Evolutionary conservation across 2,329 filamentous ascomycete species (phyloP).

Genomic region (Neonectria hederae): DNA sequence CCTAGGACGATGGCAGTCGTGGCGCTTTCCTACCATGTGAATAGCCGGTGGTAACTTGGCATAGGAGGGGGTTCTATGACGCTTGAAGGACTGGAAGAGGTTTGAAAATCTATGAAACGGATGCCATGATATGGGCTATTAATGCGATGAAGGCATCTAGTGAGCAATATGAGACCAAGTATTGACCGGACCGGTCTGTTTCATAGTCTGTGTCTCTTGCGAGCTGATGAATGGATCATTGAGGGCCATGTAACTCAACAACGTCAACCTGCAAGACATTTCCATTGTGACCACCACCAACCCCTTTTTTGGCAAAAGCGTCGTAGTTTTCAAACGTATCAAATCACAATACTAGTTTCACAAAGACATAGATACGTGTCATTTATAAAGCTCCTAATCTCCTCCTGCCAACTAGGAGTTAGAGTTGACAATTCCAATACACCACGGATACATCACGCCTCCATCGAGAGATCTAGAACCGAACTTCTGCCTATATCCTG

Average conservation of each 20-base stretch:
- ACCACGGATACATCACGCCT: not conserved
- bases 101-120: not conserved
- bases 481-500: not conserved
- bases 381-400: not conserved
- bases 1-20: not conserved
- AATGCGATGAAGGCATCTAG: not conserved
- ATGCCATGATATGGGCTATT: not conserved
- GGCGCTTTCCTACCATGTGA: not conserved
- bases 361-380: not conserved
- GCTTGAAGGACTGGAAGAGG: not conserved
- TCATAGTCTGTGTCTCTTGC: not conserved
- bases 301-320: too few relatives aligned
- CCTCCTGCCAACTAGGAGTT: not conserved
- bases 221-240: not conserved
- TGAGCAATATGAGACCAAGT: not conserved
- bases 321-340: not conserved
- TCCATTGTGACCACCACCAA: not conserved
- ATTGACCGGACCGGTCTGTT: conserved; percentile 1
- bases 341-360: not conserved
- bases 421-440: not conserved
- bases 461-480: not conserved
- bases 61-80: not conserved
- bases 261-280: not conserved
- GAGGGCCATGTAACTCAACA: not conserved
- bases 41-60: not conserved